Conservation (phyloP, 495 filamentous ascomycete genomes). For the Thermochaetoides thermophila region DNA sequence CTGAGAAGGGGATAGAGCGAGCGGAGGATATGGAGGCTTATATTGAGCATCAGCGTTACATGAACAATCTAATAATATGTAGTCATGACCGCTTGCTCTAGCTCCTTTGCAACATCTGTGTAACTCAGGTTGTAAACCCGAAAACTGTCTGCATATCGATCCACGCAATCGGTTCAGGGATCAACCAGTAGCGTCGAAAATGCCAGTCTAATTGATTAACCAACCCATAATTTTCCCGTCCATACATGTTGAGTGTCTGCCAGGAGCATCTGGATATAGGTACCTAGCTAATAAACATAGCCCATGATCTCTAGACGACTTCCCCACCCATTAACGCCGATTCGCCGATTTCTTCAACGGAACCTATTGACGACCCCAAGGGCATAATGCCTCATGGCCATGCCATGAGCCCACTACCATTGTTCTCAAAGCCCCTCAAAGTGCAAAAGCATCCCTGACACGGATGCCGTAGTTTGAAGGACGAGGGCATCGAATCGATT, state of each 20-base stretch:
- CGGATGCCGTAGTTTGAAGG: no score
- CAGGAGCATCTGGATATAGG: not conserved
- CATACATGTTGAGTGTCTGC: not conserved
- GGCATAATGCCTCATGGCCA: no score
- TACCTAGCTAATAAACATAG: conserved; percentile 3
- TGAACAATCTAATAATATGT: conserved; percentile 8
- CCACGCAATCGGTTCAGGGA: no score
- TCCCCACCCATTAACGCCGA: conserved; percentile 6
- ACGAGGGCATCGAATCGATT: no score
- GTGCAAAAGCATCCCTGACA: no score
- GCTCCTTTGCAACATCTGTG: no score
- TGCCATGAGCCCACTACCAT: no score
- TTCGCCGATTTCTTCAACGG: conserved; percentile 2
- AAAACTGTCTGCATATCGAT: no score
- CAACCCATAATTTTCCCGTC: conserved; percentile 1
- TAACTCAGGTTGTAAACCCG: no score
- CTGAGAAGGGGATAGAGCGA: not conserved
- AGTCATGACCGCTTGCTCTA: not conserved
- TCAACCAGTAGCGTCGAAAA: not conserved
- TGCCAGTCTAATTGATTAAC: not conserved
- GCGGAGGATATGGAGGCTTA: not conserved
- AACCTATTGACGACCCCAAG: no score
- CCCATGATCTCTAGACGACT: conserved; percentile 1
- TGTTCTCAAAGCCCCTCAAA: no score
- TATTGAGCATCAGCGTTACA: conserved; percentile 6